Percentiles rank a stretch among this genome's conserved stretches.
phyloP scores from a whole-genome alignment of 2,329 filamentous ascomycete species.

The Aureobasidium sp. region DNA sequence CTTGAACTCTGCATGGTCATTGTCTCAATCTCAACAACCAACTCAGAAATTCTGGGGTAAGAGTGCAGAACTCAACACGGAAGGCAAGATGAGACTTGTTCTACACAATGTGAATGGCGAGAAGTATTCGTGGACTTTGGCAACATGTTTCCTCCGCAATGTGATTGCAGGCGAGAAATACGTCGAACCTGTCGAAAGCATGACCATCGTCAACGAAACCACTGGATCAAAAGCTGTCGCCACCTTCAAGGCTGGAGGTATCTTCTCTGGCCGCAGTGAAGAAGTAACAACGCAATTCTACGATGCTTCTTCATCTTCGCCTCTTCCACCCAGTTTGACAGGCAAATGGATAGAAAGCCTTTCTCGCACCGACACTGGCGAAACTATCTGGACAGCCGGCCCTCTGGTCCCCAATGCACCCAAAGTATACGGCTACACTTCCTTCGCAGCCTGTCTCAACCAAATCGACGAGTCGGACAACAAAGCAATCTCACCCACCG shows the following conservation, averaged over 20 bases:
- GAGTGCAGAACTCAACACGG: constrained; percentile 85
- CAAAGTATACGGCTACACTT: constrained; percentile 78
- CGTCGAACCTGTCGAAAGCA: constrained; percentile 83
- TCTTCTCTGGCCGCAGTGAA: constrained; percentile 92
- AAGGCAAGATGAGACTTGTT: constrained; percentile 72
- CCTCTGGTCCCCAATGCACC: constrained; percentile 67
- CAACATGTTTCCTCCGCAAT: constrained; percentile 86
- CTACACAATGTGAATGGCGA: constrained; percentile 45
- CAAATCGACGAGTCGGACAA: constrained; percentile 76
- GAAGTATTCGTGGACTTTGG: constrained; percentile 72
- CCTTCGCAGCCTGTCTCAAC: constrained; percentile 78
- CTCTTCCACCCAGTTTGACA: constrained; percentile 57
- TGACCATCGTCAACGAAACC: constrained; percentile 77
- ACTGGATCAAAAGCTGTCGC: constrained; percentile 75
- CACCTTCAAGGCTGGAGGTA: constrained; percentile 88
- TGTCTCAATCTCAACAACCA: constrained; percentile 77
- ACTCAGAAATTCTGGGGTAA: constrained; percentile 99
- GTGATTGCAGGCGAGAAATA: constrained; percentile 98
- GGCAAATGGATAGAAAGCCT: constrained; percentile 82
- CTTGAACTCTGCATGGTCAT: constrained; percentile 57
- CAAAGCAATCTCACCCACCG: constrained; percentile 66
- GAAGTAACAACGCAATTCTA: constrained; percentile 73
- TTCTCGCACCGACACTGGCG: constrained; percentile 51
- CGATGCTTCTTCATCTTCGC: constrained; percentile 42
- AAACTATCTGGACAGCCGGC: constrained; percentile 71